Conservation (phyloP, 306 rosid genomes). For the Corylus americana region DNA sequence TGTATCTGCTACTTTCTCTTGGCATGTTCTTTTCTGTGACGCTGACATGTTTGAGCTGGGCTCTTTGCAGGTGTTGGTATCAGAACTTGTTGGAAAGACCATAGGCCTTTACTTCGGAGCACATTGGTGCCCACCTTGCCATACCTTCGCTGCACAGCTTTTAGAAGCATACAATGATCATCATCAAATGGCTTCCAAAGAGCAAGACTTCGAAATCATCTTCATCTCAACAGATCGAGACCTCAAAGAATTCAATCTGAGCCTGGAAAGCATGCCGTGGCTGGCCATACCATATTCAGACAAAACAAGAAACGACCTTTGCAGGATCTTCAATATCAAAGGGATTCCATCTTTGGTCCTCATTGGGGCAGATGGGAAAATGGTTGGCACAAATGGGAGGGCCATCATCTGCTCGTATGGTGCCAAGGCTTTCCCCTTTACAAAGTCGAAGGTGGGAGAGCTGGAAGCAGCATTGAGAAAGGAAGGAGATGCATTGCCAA, state of each 20-base stretch:
- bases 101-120: slow-evolving; percentile 83
- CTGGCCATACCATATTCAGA: slow-evolving; percentile 75
- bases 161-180: slow-evolving; percentile 58
- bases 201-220: slow-evolving; percentile 57
- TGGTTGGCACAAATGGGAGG: slow-evolving; percentile 53
- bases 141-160: slow-evolving; percentile 68
- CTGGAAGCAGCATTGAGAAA: slow-evolving; percentile 62
- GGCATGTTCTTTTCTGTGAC: neutral
- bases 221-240: slow-evolving; percentile 80
- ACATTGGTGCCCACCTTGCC: slow-evolving; percentile 86
- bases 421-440: slow-evolving; percentile 82
- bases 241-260: slow-evolving; percentile 61
- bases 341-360: slow-evolving; percentile 74
- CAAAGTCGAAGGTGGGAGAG: slow-evolving; percentile 60
- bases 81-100: slow-evolving; percentile 71
- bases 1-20: neutral
- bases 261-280: slow-evolving; percentile 70
- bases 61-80: slow-evolving; percentile 50
- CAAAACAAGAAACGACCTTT: slow-evolving; percentile 67
- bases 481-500: slow-evolving; percentile 83
- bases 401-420: slow-evolving; percentile 67
- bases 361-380: slow-evolving; percentile 74
- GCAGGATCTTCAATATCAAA: slow-evolving; percentile 69
- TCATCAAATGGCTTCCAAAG: slow-evolving; percentile 43
- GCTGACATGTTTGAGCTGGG: slow-evolving; percentile 2